Conservation (phyloP, 208 protist genomes). For the Crithidia bombi region DNA sequence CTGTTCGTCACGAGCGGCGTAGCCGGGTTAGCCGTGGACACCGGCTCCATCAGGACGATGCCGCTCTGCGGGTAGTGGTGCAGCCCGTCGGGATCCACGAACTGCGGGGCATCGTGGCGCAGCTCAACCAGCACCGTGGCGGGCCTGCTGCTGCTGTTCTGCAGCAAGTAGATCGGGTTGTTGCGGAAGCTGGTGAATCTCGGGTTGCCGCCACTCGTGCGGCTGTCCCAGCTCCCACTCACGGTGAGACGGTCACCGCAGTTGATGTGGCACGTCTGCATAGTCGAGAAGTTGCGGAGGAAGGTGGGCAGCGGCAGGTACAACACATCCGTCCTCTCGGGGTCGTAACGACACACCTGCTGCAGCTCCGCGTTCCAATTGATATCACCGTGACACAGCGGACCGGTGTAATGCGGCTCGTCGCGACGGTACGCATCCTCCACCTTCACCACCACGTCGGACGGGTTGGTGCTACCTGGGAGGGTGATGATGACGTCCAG, state of each 20-base stretch:
- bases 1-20: slow-evolving; percentile 84
- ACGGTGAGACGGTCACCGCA: slow-evolving; percentile 82
- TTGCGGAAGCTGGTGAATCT: slow-evolving; percentile 86
- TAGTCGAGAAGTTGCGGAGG: slow-evolving; percentile 79
- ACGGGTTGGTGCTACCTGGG: slow-evolving; percentile 43
- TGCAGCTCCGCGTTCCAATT: slow-evolving; percentile 73
- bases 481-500: slow-evolving; percentile 70
- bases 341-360: slow-evolving; percentile 62
- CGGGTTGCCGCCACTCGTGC: slow-evolving; percentile 76
- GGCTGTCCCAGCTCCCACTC: slow-evolving; percentile 58
- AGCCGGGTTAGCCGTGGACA: slow-evolving; percentile 41
- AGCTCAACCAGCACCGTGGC: slow-evolving; percentile 77
- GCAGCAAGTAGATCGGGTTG: slow-evolving; percentile 87
- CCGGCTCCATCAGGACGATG: slow-evolving; percentile 73
- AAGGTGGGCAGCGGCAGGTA: slow-evolving; percentile 80
- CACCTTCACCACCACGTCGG: slow-evolving; percentile 74
- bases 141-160: slow-evolving; percentile 80
- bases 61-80: slow-evolving; percentile 87
- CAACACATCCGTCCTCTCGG: slow-evolving; percentile 50
- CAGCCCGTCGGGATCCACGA: slow-evolving; percentile 70
- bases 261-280: slow-evolving; percentile 87
- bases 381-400: slow-evolving; percentile 51
- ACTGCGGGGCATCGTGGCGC: slow-evolving; percentile 67
- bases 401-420: slow-evolving; percentile 62
- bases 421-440: slow-evolving; percentile 66